Base-by-base conservation (phyloP, 83 land plant species). In the Diphasiastrum complanatum region DNA sequence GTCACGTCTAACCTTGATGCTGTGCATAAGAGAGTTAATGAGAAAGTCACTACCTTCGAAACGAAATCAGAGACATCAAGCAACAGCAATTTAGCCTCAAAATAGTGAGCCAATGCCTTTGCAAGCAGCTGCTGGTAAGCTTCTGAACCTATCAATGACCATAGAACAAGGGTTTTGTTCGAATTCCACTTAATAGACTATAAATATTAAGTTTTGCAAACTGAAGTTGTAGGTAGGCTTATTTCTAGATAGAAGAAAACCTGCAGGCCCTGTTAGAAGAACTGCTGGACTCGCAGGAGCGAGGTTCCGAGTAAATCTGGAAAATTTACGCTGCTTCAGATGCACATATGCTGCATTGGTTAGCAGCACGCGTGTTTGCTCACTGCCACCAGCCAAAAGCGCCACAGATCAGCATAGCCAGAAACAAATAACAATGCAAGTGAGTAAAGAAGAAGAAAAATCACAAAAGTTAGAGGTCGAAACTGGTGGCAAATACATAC, bases 91-190 rank as follows among this genome's bases (percentile, higher is more conserved):
- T 89, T 89, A 2, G 96, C 79, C 29, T 77, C 85, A 73, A 86
- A 89, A 49, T 74, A 79, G 62, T 81, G 83, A 2, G 96, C 83
- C 54, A 89, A 66, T 40, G 85, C 87, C 68, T 85, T 86, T 27
- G 91, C 96, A 76, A 89, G 85, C 80, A 73, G 77, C 78, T 90
- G 92, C 46, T 84, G 88, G 60, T 90, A 90, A 41, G 75, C 77
- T 66, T 90, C 96, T 78, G 74, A 55, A 43, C 67, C 50, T 61
- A 2, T n/a, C n/a, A n/a, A n/a, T n/a, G n/a, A 11, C 20, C 24
- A n/a, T n/a, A n/a, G n/a, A n/a, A n/a, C n/a, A n/a, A n/a, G n/a
- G n/a, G n/a, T n/a, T n/a, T n/a, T n/a, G n/a, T n/a, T n/a, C n/a
- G n/a, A n/a, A n/a, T n/a, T n/a, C n/a, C n/a, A n/a, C n/a, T n/a